Evolutionary conservation across 352 stramenopile genomes (phyloP), one percentile per base, ranked within the genome.

Genomic region (Globisporangium ultimum): DNA sequence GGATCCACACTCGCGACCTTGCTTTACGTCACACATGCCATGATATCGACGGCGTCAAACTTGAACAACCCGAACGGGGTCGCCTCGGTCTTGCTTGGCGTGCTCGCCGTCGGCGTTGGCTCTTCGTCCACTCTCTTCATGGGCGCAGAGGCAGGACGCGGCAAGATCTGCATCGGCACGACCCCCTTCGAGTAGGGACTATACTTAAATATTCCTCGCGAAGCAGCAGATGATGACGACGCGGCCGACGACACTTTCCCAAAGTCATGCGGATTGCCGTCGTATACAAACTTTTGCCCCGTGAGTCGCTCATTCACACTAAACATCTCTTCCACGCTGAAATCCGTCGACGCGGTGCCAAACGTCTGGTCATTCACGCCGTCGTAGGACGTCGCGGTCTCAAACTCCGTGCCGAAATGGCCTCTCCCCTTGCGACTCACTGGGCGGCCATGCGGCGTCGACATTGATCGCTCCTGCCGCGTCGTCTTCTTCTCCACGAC

Each of bases 321-420:
- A 66, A 98, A 98, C 95, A 98, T 98, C 32, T 98, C 95, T 62
- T 98, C 90, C 48, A 97, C 95, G 52, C 92, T 93, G 69, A 93
- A 91, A 1, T 76, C 65, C 42, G 89, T 83, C 50, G 81, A 81
- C 5, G 71, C 73, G 17, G 72, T 69, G n/a, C 88, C 88, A 22
- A 98, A 90, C 11, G 91, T 97, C 49, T 96, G 79, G 58, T 78
- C 70, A 50, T 97, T 95, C 32, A 98, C 71, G n/a, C 78, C 74
- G 64, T 98, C 88, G 28, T 80, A 87, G 1, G 84, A 91, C 53
- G 85, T 93, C 13, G 72, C 67, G 20, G 76, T 91, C 61, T 95
- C 74, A 53, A 80, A 81, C 63, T 93, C 85, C 0, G 86, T 95
- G 47, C 86, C 86, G 60, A 95, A 95, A 55, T 95, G 87, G 22